Evolutionary conservation across 2,329 filamentous ascomycete genomes (phyloP), one percentile per base, ranked within the genome.

Genomic region (Alternaria postmessia): DNA sequence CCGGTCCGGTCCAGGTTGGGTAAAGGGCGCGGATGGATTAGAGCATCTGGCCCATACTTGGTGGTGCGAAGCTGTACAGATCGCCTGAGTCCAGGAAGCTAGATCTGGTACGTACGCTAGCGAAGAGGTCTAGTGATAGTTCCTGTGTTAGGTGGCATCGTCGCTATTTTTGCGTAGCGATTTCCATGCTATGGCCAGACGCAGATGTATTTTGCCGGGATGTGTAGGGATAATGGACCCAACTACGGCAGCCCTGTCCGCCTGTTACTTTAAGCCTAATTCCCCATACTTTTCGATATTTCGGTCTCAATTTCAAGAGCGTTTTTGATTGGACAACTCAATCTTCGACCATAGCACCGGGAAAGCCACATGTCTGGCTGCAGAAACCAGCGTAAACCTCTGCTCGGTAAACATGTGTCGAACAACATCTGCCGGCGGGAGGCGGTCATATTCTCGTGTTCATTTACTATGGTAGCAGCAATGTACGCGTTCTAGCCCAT

Each of bases 251-350:
- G 58, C 60, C 61, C 64, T 65, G 54, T 66, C 68, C 68, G 43
- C 52, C 36, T 48, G 49, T 49, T 61, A 76, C 68, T 76, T 62
- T 75, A 63, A 65, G 61, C 68, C 73, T 69, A 71, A 69, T 58
- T 66, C 55, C 59, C 54, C 56, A 70, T 66, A 70, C 57, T 41
- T 62, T 51, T 55, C 63, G 41, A 68, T 69, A 63, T 60, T 65
- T 64, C 61, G 46, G 51, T 57, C 32, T 44, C 60, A 61, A 64
- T 65, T 52, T 56, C 57, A 43, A 48, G 54, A 46, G 51, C 47
- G 42, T 67, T 64, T 65, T 49, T 74, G 68, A 69, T 71, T 62
- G 62, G 43, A 36, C n/a, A 32, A 46, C 57, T 47, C 32, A 56
- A 24, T 47, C 47, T 43, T 52, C 34, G 57, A 62, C 71, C 70